Conservation (phyloP, 202 grass and related monocot species). For the Musa balbisiana region DNA sequence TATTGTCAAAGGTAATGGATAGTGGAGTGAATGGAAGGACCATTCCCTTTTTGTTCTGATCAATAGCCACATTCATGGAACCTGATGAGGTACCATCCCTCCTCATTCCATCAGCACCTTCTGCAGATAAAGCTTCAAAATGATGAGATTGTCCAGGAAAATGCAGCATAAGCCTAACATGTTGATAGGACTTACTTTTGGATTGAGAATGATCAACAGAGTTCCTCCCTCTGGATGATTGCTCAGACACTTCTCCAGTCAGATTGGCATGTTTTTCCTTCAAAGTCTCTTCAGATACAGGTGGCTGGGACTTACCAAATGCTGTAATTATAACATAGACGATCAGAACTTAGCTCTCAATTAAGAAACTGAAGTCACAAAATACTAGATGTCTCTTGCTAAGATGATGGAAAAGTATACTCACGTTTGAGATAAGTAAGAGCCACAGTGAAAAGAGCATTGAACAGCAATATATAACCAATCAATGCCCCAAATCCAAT, state of each 20-base stretch:
- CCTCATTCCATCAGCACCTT: background rate
- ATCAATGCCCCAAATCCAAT: constrained; percentile 75
- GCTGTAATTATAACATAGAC: constrained; percentile 35
- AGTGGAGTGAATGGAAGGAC: constrained; percentile 75
- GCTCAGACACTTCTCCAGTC: constrained; percentile 56
- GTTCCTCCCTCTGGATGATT: constrained; percentile 29
- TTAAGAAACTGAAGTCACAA: background rate
- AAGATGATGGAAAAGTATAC: constrained; percentile 27
- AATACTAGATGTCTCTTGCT: background rate
- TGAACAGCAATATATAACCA: constrained; percentile 85
- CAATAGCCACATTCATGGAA: constrained; percentile 24
- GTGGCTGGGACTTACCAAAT: constrained; percentile 49
- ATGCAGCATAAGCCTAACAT: background rate
- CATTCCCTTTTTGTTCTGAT: constrained; percentile 59
- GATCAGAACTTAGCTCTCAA: background rate
- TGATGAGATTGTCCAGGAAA: background rate
- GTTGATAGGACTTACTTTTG: background rate
- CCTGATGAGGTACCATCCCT: background rate
- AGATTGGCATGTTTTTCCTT: constrained; percentile 65
- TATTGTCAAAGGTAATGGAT: constrained; percentile 61
- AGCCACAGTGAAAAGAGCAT: constrained; percentile 58
- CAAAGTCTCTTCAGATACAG: constrained; percentile 68
- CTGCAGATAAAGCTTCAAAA: background rate
- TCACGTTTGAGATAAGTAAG: constrained; percentile 73
- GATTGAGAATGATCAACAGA: background rate